A percentile compares a stretch with the other conserved stretches of the same genome.
These are phyloP conservation scores for Talaromyces rugulosus DNA, from an alignment of 2,329 filamentous ascomycete species.

Conservation along the genomic window DNA sequence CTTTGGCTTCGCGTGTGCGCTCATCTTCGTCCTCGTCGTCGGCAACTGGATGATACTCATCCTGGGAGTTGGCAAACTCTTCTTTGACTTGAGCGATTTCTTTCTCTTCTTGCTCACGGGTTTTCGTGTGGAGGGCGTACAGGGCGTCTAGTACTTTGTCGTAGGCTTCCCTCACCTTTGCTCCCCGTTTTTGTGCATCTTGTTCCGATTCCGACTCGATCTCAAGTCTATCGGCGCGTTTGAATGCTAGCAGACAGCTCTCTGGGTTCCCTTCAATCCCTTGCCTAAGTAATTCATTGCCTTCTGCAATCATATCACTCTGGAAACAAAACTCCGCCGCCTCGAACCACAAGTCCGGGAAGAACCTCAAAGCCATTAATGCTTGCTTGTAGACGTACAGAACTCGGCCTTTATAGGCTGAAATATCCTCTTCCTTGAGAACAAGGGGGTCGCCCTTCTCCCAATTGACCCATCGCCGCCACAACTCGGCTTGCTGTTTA, in stretches of 20 bases:
- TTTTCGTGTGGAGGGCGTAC: conserved; percentile 78
- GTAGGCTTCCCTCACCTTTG: conserved; percentile 76
- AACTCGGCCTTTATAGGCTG: conserved; percentile 71
- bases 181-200: conserved; percentile 59
- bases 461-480: conserved; percentile 93
- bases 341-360: conserved; percentile 94
- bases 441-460: conserved; percentile 91
- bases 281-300: conserved; percentile 72
- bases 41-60: conserved; percentile 33
- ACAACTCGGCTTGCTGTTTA: conserved; percentile 75
- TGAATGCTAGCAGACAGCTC: conserved; percentile 84
- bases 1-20: conserved; percentile 44
- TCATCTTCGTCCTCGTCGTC: conserved; percentile 55
- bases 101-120: conserved; percentile 62
- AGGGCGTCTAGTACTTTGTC: conserved; percentile 78
- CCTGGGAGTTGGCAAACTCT: conserved; percentile 42
- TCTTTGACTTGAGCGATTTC: conserved; percentile 54
- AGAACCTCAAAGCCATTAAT: conserved; percentile 87
- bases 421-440: conserved; percentile 73
- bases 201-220: conserved; percentile 72
- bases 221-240: conserved; percentile 83
- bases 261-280: conserved; percentile 90
- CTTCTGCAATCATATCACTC: conserved; percentile 67
- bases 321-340: conserved; percentile 89
- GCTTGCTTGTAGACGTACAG: conserved; percentile 92